These are phyloP conservation scores for Pseudocercospora vitis DNA, from an alignment of 2,329 filamentous ascomycete genomes.

Conservation along the genomic window DNA sequence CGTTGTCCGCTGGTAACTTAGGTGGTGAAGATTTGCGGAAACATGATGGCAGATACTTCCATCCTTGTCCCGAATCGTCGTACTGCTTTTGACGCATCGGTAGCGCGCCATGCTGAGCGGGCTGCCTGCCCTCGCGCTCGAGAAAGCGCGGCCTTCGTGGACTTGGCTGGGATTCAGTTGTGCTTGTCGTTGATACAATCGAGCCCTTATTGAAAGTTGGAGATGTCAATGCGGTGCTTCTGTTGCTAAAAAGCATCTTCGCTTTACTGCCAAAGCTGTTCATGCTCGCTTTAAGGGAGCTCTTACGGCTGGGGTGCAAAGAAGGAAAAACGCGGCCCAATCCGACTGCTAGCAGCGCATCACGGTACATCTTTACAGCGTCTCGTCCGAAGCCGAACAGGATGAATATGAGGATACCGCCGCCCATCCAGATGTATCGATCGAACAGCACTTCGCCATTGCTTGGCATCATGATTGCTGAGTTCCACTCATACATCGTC, in stretches of 20 bases:
- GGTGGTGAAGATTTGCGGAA: neutral
- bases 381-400: conserved; percentile 66
- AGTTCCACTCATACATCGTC: conserved; percentile 44
- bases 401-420: conserved; percentile 59
- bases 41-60: neutral
- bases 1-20: conserved; percentile 4
- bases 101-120: neutral
- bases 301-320: conserved; percentile 12
- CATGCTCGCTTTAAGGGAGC: conserved; percentile 20
- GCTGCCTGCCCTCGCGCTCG: conserved; percentile 22
- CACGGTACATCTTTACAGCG: conserved; percentile 56
- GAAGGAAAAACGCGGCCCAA: conserved; percentile 35
- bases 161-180: conserved; percentile 19
- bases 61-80: neutral
- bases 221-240: conserved; percentile 16
- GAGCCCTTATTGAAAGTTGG: conserved; percentile 11
- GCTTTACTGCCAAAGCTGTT: conserved; percentile 33
- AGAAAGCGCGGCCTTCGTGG: conserved; percentile 27
- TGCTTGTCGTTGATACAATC: conserved; percentile 8
- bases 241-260: conserved; percentile 27
- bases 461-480: conserved; percentile 51
- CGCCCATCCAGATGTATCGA: conserved; percentile 58
- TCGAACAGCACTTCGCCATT: conserved; percentile 52
- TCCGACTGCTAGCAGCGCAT: conserved; percentile 46
- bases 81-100: conserved; percentile 4